Evolutionary conservation across 1,284 basidiomycete species (phyloP).

Genomic region (Apiotrichum sp.): DNA sequence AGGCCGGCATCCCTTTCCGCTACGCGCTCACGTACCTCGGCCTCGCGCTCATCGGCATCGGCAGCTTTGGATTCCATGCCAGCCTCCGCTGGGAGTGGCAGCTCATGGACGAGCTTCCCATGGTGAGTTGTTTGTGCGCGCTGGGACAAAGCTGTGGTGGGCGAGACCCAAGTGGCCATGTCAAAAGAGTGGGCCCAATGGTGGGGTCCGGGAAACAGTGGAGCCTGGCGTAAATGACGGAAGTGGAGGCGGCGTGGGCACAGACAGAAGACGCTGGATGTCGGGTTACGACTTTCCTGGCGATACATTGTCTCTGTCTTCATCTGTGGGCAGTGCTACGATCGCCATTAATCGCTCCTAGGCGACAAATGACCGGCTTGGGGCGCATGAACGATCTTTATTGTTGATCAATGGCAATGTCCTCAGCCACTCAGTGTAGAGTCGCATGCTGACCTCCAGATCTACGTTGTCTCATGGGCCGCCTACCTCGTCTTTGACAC

Average conservation of each 20-base stretch:
- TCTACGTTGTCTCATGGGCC: slow-evolving; percentile 42
- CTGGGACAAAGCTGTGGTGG: too few relatives aligned
- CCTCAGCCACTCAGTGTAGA: too few relatives aligned
- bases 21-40: slow-evolving; percentile 40
- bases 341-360: too few relatives aligned
- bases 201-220: not conserved
- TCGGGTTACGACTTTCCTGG: too few relatives aligned
- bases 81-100: slow-evolving; percentile 46
- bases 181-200: too few relatives aligned
- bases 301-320: too few relatives aligned
- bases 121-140: slow-evolving; percentile 32
- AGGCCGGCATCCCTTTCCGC: slow-evolving; percentile 26
- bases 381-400: too few relatives aligned
- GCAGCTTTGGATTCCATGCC: slow-evolving; percentile 45
- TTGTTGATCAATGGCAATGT: too few relatives aligned
- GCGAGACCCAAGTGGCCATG: not conserved
- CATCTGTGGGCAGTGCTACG: too few relatives aligned
- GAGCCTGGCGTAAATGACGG: not conserved
- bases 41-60: slow-evolving; percentile 40
- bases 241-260: too few relatives aligned
- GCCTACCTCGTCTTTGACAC: slow-evolving; percentile 42
- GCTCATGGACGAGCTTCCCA: slow-evolving; percentile 47
- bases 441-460: slow-evolving; percentile 20
- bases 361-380: too few relatives aligned
- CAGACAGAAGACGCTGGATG: too few relatives aligned